phyloP scores from a whole-genome alignment of 2,329 filamentous ascomycete species.

The Didymosphaeria variabile region DNA sequence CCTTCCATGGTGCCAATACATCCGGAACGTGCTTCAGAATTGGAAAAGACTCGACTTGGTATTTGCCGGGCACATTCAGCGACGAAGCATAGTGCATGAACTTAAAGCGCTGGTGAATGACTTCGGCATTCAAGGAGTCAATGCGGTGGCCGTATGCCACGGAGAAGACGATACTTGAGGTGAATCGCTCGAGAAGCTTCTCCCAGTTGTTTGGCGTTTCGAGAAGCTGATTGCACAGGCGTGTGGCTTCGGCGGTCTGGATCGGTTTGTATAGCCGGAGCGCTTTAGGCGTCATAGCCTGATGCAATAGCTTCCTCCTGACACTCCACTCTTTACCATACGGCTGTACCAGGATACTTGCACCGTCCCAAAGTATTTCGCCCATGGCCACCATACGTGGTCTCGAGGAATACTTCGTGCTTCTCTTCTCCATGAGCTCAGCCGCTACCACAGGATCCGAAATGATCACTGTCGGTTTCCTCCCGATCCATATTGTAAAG shows the following conservation, averaged over 20 bases:
- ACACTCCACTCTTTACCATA: slow-evolving; percentile 59
- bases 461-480: slow-evolving; percentile 56
- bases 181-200: slow-evolving; percentile 58
- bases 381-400: slow-evolving; percentile 58
- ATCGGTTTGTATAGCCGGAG: slow-evolving; percentile 57
- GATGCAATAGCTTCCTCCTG: slow-evolving; percentile 49
- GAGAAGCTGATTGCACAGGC: slow-evolving; percentile 56
- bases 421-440: slow-evolving; percentile 58
- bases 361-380: slow-evolving; percentile 55
- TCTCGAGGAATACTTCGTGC: slow-evolving; percentile 56
- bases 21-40: slow-evolving; percentile 56
- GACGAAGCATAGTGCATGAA: slow-evolving; percentile 60
- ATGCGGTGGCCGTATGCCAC: slow-evolving; percentile 62
- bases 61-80: slow-evolving; percentile 58
- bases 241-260: slow-evolving; percentile 60
- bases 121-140: slow-evolving; percentile 57
- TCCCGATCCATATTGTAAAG: slow-evolving; percentile 59
- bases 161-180: slow-evolving; percentile 60
- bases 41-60: slow-evolving; percentile 59
- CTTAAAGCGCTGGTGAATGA: slow-evolving; percentile 58
- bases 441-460: slow-evolving; percentile 56
- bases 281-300: slow-evolving; percentile 56
- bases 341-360: slow-evolving; percentile 59
- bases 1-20: slow-evolving; percentile 59
- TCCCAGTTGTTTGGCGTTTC: slow-evolving; percentile 54